Evolutionary conservation across 163 green algal species (phyloP), one percentile per base, ranked within the genome.

Genomic region (Chlorella variabilis): DNA sequence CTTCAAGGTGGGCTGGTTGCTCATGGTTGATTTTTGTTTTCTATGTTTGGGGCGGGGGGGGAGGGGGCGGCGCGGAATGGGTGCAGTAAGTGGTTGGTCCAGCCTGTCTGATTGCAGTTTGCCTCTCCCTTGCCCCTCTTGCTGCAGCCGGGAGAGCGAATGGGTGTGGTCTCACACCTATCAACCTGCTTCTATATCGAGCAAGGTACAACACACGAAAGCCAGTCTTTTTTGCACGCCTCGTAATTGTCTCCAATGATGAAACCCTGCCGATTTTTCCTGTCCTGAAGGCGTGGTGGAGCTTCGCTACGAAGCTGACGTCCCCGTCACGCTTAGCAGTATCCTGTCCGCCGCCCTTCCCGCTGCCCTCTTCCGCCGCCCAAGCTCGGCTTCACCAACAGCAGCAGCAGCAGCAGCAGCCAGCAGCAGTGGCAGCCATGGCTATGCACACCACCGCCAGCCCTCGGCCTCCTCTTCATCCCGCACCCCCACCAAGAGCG

Each of bases 291-390:
- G 77, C 38, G 54, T 61, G 42, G 49, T 62, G n/a, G 38, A 77
- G 68, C 15, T 83, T 42, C 66, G 66, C 1, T 83, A 83, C 51
- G 59, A 83, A 33, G 77, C 77, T 0, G 66, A 83, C n/a, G 41
- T 83, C n/a, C 66, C 77, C 9, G 31, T 83, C 36, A 51, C 77
- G 11, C 66, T 83, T 9, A 59, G 18, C 65, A 65, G n/a, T 15
- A 63, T 83, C 31, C 75, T 81, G 11, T 27, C 59, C 2, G 77
- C 77, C 9, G 77, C 66, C 20, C n/a, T 65, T 4, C 27, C 48
- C 7, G n/a, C 59, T 2, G 34, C 8, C 38, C 42, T 81, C n/a
- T 71, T 81, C 54, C 75, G 54, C n/a, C 54, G 70, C 70, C 34
- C 51, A 27, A 21, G 42, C 45, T 56, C 41, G 7, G 38, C 66